These are phyloP conservation scores for Picochlorum sp. DNA, from an alignment of 139 green algal genomes.

Conservation along the genomic window DNA sequence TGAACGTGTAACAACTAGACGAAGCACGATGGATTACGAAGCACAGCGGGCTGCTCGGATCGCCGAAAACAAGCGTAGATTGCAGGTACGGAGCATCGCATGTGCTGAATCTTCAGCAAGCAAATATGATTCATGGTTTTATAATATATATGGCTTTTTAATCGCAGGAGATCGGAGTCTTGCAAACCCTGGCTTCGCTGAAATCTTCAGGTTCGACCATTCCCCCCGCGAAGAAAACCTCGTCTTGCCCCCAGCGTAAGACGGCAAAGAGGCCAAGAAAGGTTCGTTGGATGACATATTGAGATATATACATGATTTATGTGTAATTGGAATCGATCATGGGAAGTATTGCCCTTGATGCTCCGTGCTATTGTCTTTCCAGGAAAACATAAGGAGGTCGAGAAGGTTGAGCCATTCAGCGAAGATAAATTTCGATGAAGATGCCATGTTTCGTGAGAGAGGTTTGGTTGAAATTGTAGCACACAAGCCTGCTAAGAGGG, in stretches of 20 bases:
- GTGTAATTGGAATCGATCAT: too few relatives aligned
- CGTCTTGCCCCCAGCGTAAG: too few relatives aligned
- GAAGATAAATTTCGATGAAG: slow-evolving; percentile 15
- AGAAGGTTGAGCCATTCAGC: background rate
- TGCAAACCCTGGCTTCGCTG: background rate
- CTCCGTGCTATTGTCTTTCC: too few relatives aligned
- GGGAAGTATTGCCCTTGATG: too few relatives aligned
- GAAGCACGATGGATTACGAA: slow-evolving; percentile 36
- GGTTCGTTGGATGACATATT: too few relatives aligned
- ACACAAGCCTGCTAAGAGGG: background rate
- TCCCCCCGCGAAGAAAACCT: too few relatives aligned
- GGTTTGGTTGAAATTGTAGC: slow-evolving; percentile 7
- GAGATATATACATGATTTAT: too few relatives aligned
- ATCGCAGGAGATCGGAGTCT: slow-evolving; percentile 4
- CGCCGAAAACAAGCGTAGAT: slow-evolving; percentile 34
- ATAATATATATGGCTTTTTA: background rate
- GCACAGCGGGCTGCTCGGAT: slow-evolving; percentile 33
- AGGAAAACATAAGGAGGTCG: background rate
- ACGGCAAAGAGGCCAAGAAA: too few relatives aligned
- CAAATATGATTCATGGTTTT: too few relatives aligned
- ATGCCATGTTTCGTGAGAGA: slow-evolving; percentile 11
- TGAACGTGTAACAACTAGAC: background rate
- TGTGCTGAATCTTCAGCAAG: too few relatives aligned
- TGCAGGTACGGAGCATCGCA: slow-evolving; percentile 23
- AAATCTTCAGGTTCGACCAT: background rate